phyloP scores from a whole-genome alignment of 345 rosid species.

The Chamaenerion angustifolium region DNA sequence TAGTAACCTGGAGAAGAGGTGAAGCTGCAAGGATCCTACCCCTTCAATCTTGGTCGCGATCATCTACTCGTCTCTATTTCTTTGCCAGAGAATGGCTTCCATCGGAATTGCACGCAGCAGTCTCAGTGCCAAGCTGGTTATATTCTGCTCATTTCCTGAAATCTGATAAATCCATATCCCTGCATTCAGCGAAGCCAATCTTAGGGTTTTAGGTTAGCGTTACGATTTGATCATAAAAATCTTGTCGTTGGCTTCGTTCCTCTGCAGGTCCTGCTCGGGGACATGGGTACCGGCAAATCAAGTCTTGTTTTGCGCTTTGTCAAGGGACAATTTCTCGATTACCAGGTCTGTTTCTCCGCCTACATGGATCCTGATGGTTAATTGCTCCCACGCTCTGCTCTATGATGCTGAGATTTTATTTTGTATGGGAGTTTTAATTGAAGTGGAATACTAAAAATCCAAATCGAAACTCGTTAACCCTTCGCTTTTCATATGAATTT shows the following conservation, averaged over 20 bases:
- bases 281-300: slow-evolving; percentile 53
- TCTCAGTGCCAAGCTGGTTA: slow-evolving; percentile 22
- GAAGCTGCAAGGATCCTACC: no score
- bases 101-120: slow-evolving; percentile 9
- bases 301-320: slow-evolving; percentile 48
- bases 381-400: not conserved
- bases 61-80: no score
- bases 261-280: slow-evolving; percentile 45
- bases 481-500: not conserved
- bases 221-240: no score
- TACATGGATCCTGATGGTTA: not conserved
- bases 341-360: slow-evolving; percentile 24
- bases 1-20: no score
- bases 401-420: not conserved
- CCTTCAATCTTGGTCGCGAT: no score
- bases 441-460: not conserved
- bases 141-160: not conserved
- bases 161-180: not conserved
- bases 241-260: no score
- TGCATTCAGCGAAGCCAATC: no score
- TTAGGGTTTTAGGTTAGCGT: no score
- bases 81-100: slow-evolving; percentile 8
- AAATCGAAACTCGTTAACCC: not conserved
- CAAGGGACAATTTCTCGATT: slow-evolving; percentile 47
- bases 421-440: not conserved